A percentile compares a stretch with the other conserved stretches of the same genome.
phyloP scores from a whole-genome alignment of 1,139 yeast genomes.

The Casaregolazyma lundiana region DNA sequence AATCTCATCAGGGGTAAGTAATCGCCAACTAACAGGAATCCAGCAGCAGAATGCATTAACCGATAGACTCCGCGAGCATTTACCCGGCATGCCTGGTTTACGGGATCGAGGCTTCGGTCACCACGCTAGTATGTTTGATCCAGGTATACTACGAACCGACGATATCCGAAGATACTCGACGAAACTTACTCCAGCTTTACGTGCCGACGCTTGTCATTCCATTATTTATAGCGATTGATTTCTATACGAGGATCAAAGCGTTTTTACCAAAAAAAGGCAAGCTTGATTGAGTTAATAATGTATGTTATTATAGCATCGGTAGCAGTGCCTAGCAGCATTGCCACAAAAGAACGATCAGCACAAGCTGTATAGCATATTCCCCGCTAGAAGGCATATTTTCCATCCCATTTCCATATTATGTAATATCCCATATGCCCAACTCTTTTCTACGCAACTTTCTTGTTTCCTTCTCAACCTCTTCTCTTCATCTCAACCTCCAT shows the following conservation, averaged over 20 bases:
- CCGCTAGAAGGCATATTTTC: background rate
- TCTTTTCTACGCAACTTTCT: background rate
- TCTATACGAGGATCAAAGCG: conserved; percentile 26
- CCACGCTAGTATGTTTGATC: conserved; percentile 59
- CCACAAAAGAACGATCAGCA: background rate
- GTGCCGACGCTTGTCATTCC: conserved; percentile 69
- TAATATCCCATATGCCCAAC: background rate
- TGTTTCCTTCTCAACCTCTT: no score
- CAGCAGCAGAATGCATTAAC: background rate
- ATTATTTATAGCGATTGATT: conserved; percentile 49
- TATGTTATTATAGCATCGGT: background rate
- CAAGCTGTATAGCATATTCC: background rate
- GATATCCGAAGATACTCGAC: conserved; percentile 35
- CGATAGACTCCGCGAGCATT: conserved; percentile 28
- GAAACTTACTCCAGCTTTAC: conserved; percentile 50
- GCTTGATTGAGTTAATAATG: background rate
- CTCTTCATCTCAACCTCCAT: background rate
- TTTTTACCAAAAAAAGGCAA: conserved; percentile 14
- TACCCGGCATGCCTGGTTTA: conserved; percentile 57
- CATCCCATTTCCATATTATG: no score
- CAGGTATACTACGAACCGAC: conserved; percentile 31
- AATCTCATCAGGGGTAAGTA: conserved; percentile 25
- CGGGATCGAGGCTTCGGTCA: conserved; percentile 71
- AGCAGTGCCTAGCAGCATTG: background rate
- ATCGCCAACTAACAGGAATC: background rate